These are phyloP conservation scores for Biscogniauxia marginata DNA, from an alignment of 2,329 filamentous ascomycete genomes.

Conservation along the genomic window DNA sequence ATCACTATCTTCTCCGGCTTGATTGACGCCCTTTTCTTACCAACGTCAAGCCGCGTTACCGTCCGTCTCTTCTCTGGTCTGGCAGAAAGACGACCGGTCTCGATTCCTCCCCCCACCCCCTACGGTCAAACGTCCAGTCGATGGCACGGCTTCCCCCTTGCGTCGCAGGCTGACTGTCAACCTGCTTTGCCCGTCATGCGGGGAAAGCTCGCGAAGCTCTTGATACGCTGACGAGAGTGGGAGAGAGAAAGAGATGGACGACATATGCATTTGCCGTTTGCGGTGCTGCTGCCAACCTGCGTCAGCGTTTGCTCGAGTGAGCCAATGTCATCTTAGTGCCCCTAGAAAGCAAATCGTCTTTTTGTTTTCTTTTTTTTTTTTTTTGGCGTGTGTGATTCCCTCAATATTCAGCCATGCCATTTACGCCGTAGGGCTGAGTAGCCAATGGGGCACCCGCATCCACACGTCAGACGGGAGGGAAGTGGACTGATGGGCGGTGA, in stretches of 20 bases:
- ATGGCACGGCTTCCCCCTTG: background rate
- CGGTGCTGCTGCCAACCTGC: background rate
- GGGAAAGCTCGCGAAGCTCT: background rate
- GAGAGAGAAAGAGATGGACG: background rate
- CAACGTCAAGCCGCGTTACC: background rate
- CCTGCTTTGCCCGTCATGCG: background rate
- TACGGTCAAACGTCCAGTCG: background rate
- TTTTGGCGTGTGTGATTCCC: background rate
- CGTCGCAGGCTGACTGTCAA: background rate
- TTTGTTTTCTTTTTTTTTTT: background rate
- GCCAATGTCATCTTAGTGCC: background rate
- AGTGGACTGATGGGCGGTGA: background rate
- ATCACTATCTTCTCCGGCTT: background rate
- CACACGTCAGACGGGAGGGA: background rate
- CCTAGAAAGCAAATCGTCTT: background rate
- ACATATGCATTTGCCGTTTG: background rate
- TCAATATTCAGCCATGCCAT: background rate
- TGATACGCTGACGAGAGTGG: background rate
- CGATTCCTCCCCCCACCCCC: background rate
- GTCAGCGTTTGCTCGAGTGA: background rate
- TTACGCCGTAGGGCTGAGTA: background rate
- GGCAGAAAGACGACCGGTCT: background rate
- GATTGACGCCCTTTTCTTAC: too few relatives aligned
- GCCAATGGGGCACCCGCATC: background rate
- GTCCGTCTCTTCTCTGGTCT: background rate